Evolutionary conservation across 768 basidiomycete species (phyloP), one percentile per base, ranked within the genome.

Genomic region (Nevesoporus exiguus): DNA sequence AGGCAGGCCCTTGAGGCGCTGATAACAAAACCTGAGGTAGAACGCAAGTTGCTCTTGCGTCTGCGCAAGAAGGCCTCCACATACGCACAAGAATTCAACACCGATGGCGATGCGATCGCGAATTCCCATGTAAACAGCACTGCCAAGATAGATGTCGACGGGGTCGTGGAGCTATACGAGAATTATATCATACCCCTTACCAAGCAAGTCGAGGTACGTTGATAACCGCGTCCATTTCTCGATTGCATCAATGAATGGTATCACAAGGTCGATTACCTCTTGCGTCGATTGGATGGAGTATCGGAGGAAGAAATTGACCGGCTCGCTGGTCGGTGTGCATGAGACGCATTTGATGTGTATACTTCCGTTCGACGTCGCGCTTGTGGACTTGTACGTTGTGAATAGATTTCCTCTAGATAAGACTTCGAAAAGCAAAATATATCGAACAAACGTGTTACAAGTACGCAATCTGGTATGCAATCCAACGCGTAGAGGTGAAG

Each of bases 21-120:
- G 42, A 98, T 99, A 67, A 95, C 94, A n/a, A 98, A 98, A 69
- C 94, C 97, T 0, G 96, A 90, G 52, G 94, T 99, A 27, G 97
- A 99, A 67, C 81, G 79, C 17, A 87, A 84, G 52, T 78, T 99
- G 3, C 81, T 99, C 29, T 73, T 81, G 44, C 82, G 97, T 19
- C 73, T 99, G 25, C 83, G 82, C 49, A 95, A 91, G 74, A 99
- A 99, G 69, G 84, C 86, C 1, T 75, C 74, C 7, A 84, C 78
- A 2, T 86, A 86, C 56, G 95, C 94, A 0, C 87, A 91, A 58
- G 93, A 96, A 56, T 81, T 98, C 61, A 84, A 81, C 11, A 75
- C 81, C 0, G 86, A 90, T 56, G 86, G 85, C 31, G 81, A 80
- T 11, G 63, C 77, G 61, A 57, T 75, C 67, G 62, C 72, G 49